Base-by-base conservation (phyloP, 805 yeast species). In the Candida pini region DNA sequence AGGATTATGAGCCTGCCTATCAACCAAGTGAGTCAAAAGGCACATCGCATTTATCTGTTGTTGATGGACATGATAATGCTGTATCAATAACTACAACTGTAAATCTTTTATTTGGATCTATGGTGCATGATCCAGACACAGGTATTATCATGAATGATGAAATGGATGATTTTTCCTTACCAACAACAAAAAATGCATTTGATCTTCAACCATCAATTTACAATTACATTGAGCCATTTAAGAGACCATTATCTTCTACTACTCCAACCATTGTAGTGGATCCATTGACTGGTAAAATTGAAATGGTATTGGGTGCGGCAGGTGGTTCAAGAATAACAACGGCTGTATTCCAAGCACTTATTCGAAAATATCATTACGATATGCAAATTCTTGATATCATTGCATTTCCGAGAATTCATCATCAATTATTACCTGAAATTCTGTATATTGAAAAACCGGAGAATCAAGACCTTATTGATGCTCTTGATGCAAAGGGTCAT, bases 151-250 rank as follows among this genome's bases (percentile, higher is more conserved):
- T 90, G 50, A 90, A 90, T 61, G 78, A 86, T 47, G 87, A 90
- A 57, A 89, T 90, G 96, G 97, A 90, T 58, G 97, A 90, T 54
- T 90, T 90, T 51, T 81, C 95, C 7, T 66, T 74, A 21, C 88
- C 92, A 1, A 66, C 72, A 12, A 62, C 69, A 6, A 65, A 72
- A 13, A 90, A 90, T 57, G 81, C 87, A 12, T 90, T 88, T 59
- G 82, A 80, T 18, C 69, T 90, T 31, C 72, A 76, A 8, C 95
- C 98, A 0, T 85, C 96, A 0, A 63, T 76, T 14, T 84, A 71
- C 65, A 90, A 90, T 56, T 84, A 74, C 51, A 73, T 88, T 18
- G 69, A 65, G 30, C 94, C 96, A 0, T 69, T 60, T 39, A 83
- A 81, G 47, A 67, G 97, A 41, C 97, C 98, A 2, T 64, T 90